A percentile compares a stretch with the other conserved stretches of the same genome.
Evolutionary conservation across 2,329 filamentous ascomycete species (phyloP).

Genomic region (Epichloe uncinata): DNA sequence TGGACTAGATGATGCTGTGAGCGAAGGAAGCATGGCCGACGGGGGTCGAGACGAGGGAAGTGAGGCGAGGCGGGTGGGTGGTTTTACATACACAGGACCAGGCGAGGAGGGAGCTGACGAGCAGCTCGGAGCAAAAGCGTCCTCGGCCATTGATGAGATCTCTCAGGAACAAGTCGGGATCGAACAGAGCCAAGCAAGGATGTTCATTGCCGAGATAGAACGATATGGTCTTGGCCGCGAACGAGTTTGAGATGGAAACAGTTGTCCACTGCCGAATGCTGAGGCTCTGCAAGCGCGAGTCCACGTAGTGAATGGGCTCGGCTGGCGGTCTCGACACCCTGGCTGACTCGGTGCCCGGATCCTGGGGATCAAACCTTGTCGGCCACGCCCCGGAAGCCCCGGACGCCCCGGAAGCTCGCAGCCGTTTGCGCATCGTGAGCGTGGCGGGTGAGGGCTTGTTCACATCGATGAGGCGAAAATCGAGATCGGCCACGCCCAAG

Average conservation of each 20-base stretch:
- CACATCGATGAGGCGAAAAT: background rate
- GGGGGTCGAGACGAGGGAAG: background rate
- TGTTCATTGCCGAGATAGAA: constrained; percentile 1
- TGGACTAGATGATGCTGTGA: background rate
- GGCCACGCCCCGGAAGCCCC: background rate
- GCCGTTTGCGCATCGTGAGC: background rate
- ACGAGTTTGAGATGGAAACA: background rate
- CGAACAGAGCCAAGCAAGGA: background rate
- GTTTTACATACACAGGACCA: background rate
- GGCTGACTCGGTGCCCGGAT: background rate
- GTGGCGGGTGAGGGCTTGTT: background rate
- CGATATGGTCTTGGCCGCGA: background rate
- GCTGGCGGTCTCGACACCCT: background rate
- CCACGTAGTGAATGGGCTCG: background rate
- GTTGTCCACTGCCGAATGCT: background rate
- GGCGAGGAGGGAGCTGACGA: background rate
- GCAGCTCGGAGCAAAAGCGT: background rate
- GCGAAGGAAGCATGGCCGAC: background rate
- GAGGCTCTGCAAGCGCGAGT: background rate
- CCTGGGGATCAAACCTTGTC: background rate
- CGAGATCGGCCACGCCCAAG: background rate
- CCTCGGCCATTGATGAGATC: background rate
- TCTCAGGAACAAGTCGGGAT: background rate
- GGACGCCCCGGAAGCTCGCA: no score
- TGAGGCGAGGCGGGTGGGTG: no score